Base-by-base conservation (phyloP, 768 basidiomycete species). In the Suillus tomentosus region DNA sequence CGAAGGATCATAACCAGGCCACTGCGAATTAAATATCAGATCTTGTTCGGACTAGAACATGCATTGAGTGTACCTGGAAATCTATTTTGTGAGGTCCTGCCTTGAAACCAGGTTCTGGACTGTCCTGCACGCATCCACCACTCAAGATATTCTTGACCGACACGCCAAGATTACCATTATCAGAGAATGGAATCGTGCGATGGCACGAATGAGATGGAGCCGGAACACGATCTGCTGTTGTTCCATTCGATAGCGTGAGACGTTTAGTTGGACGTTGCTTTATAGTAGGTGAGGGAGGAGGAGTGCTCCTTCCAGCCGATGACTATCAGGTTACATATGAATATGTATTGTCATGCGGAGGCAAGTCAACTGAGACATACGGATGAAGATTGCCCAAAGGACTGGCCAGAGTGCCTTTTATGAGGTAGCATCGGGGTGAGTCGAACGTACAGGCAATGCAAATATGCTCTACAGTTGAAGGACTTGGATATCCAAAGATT, bases 1-100 rank as follows among this genome's bases (percentile, higher is more conserved):
- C 8, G 8, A 24, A 24, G 24, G 2, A 17, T 65, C 62, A 13
- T 73, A 73, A 8, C 72, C 72, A 19, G 72, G 72, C 72, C 72
- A 73, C 72, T 73, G 15, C n/a, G 9, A 47, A 4, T 17, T 39
- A 14, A 39, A 6, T 8, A 31, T 58, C 24, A 58, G 40, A 17
- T 31, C 17, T 40, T 27, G 37, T 17, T 40, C 27, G 2, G 11
- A 42, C 27, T 58, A 42, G 3, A 58, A 19, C 4, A 17, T 0
- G 5, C 17, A 42, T 58, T 14, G 15, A 42, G 10, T 13, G 3
- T 31, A 58, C 57, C 40, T 42, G 57, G 0, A 58, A 7, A 6
- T 2, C 10, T 42, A 58, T 3, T 19, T 27, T 58, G 57, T 5
- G 24, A 47, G 15, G 22, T 7, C 10, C 22, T 6, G 27, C 15